phyloP scores from a whole-genome alignment of 2,329 filamentous ascomycete genomes.

The Trichoderma sp. region DNA sequence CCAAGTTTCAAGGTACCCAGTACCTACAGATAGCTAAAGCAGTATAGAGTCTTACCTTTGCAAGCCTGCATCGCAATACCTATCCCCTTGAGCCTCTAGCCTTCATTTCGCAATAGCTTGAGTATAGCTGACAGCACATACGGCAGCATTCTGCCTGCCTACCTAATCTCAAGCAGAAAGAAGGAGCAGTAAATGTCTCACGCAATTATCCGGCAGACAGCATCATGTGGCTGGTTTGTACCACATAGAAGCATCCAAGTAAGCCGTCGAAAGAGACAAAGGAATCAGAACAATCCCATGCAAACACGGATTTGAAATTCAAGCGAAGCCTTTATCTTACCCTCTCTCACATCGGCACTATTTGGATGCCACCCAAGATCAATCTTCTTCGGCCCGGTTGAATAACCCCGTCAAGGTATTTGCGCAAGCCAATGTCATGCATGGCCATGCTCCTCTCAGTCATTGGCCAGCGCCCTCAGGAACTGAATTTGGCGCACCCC shows the following conservation, averaged over 20 bases:
- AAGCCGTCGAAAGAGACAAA: not conserved
- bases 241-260: not conserved
- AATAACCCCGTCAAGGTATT: not conserved
- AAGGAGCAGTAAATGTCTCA: not conserved
- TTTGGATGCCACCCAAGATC: not conserved
- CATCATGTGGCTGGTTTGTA: not conserved
- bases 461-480: constrained; percentile 22
- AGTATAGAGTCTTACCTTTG: not conserved
- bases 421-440: not conserved
- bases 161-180: not conserved
- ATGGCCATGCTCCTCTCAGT: constrained; percentile 23
- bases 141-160: not conserved
- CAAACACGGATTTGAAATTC: not conserved
- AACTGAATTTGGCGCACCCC: constrained; percentile 4
- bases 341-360: not conserved
- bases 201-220: not conserved
- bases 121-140: not conserved
- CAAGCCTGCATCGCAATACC: not conserved
- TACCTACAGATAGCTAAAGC: not conserved
- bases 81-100: not conserved
- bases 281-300: not conserved
- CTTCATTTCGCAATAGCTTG: not conserved
- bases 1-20: not conserved
- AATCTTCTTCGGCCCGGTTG: not conserved
- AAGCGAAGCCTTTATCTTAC: not conserved